Evolutionary conservation across 176 grass and related monocot species (phyloP), one percentile per base, ranked within the genome.

Genomic region (Neostapfia colusana): DNA sequence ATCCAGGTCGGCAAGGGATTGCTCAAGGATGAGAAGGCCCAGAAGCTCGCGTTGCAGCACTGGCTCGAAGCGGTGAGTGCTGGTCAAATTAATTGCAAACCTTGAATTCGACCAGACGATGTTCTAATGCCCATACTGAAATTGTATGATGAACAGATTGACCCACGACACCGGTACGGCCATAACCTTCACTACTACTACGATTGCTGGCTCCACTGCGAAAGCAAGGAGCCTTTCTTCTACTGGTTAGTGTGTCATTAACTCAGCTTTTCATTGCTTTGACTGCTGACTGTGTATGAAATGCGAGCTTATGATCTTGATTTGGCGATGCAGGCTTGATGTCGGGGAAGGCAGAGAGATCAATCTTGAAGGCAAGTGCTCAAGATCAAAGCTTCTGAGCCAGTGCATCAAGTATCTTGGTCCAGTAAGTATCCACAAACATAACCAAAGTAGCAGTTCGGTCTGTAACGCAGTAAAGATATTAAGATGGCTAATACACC

Each of bases 341-440:
- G 84, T 93, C 2, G 93, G 93, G 38, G 88, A 91, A 64, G 93
- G 93, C 25, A 97, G 89, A 20, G 90, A 97, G 66, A 85, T 97
- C 46, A 91, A 84, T 76, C 77, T 97, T 66, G 81, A 89, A 71
- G 78, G 70, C 11, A 80, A 85, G 64, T 93, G 90, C 86, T 44
- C 81, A 2, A 78, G 94, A 61, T 88, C 65, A 8, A 91, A 87
- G 67, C 94, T 97, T 80, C 84, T 76, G 4, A 80, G 76, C 73
- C 90, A 97, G 39, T 97, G 94, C 76, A 97, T 97, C 83, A 93
- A 93, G 71, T 97, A 97, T 83, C 94, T 97, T 31, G 94, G 90
- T 64, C 94, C 90, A 17, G 92, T 95, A 89, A 89, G 85, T 84
- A 55, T 17, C 64, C 14, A 49, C 46, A 76, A 69, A 31, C 21